A percentile compares a stretch with the other conserved stretches of the same genome.
These are phyloP conservation scores for Fusarium musae DNA, from an alignment of 2,329 filamentous ascomycete species.

Conservation along the genomic window DNA sequence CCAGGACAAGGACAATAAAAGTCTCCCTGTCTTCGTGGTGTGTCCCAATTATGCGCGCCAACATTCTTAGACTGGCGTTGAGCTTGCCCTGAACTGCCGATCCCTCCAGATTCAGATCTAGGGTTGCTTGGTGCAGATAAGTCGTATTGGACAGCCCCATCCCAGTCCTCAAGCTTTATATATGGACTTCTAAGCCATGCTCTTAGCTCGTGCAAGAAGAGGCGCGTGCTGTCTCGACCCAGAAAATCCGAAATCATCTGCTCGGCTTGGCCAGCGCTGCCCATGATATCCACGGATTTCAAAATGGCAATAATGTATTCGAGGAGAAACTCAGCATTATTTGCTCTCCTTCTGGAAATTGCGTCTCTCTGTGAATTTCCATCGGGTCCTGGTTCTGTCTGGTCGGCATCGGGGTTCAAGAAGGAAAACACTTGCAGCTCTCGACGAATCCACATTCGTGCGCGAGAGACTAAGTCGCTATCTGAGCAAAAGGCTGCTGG, in stretches of 20 bases:
- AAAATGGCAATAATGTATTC: slow-evolving; percentile 88
- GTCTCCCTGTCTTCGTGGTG: slow-evolving; percentile 34
- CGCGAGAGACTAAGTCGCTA: slow-evolving; percentile 76
- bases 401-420: slow-evolving; percentile 56
- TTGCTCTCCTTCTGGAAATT: slow-evolving; percentile 55
- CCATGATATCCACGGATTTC: slow-evolving; percentile 84
- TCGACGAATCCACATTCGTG: slow-evolving; percentile 82
- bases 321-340: slow-evolving; percentile 84
- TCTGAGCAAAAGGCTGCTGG: slow-evolving; percentile 73
- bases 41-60: not conserved
- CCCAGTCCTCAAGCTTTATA: slow-evolving; percentile 78
- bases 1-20: slow-evolving; percentile 45
- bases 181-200: slow-evolving; percentile 87
- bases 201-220: slow-evolving; percentile 88
- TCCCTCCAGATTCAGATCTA: not conserved
- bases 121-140: not conserved
- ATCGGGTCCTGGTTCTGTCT: not conserved
- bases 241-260: slow-evolving; percentile 82
- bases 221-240: slow-evolving; percentile 74
- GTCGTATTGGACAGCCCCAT: slow-evolving; percentile 79
- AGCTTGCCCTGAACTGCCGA: not conserved
- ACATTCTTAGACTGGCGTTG: not conserved
- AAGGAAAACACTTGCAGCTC: slow-evolving; percentile 88
- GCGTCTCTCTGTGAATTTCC: slow-evolving; percentile 2
- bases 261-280: slow-evolving; percentile 80